phyloP scores from a whole-genome alignment of 75 land plant species.

The Larix kaempferi region DNA sequence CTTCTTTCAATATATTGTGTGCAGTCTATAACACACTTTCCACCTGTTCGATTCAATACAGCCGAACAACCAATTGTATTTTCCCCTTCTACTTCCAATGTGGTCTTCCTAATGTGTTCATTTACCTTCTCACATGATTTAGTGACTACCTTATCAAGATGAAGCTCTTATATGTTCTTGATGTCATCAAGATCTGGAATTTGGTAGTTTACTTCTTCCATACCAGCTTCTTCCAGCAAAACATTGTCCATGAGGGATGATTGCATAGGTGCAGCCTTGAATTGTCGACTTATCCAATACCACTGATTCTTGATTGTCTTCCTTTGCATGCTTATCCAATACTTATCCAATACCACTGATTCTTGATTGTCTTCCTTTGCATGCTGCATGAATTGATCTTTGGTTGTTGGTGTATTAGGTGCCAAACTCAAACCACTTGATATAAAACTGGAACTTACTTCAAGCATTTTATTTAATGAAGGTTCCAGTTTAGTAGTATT shows the following conservation, averaged over 20 bases:
- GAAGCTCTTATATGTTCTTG: neutral
- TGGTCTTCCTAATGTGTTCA: neutral
- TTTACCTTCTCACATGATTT: too few relatives aligned
- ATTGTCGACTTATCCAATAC: conserved; percentile 6
- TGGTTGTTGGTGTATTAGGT: too few relatives aligned
- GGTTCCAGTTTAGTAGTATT: neutral
- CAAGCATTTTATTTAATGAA: conserved; percentile 44
- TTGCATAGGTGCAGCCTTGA: neutral
- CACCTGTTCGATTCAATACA: neutral
- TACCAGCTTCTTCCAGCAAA: too few relatives aligned
- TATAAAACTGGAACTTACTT: conserved; percentile 19
- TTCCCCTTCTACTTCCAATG: neutral
- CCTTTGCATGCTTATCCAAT: too few relatives aligned
- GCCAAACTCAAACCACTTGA: neutral
- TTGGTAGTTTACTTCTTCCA: neutral
- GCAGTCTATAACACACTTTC: neutral
- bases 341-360: neutral
- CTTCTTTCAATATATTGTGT: neutral
- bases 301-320: neutral
- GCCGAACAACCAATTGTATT: neutral
- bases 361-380: neutral
- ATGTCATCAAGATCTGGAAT: conserved; percentile 2
- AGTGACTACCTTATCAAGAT: neutral
- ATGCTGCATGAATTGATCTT: neutral
- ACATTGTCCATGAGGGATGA: too few relatives aligned